Conservation (phyloP, 2,329 filamentous ascomycete species). For the Diaporthe longicolla region DNA sequence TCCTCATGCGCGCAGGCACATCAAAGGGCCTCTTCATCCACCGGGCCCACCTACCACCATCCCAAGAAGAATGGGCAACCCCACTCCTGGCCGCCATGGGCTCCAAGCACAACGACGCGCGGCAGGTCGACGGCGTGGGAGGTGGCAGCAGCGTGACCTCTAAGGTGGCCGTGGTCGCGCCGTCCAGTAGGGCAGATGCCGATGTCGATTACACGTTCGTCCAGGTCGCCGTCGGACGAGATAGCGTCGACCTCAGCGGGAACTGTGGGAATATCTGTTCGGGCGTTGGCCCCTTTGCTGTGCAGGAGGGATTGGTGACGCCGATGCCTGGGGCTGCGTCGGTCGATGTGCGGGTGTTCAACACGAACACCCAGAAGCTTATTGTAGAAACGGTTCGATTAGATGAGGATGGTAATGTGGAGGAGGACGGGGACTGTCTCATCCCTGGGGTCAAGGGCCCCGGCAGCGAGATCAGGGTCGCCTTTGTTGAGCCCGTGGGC, state of each 20-base stretch:
- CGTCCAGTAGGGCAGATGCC: not conserved
- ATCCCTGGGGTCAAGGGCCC: not conserved
- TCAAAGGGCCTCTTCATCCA: conserved; percentile 6
- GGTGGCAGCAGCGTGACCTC: not conserved
- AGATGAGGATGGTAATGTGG: not conserved
- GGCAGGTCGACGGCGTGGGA: not conserved
- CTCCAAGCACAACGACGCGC: not conserved
- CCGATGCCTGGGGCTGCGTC: not conserved
- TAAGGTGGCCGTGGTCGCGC: conserved; percentile 1
- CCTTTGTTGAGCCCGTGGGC: not conserved
- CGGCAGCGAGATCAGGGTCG: not conserved
- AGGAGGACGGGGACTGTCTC: not conserved
- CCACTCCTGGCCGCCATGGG: conserved; percentile 6
- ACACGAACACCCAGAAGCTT: not conserved
- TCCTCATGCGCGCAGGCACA: conserved; percentile 9
- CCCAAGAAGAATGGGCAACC: not conserved
- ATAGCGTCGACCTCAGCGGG: not conserved
- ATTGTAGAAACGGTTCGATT: not conserved
- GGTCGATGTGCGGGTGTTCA: not conserved
- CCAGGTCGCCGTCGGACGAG: not conserved
- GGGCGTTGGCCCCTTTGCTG: conserved; percentile 4
- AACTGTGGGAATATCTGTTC: conserved; percentile 1
- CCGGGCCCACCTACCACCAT: not conserved
- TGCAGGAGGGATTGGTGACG: not conserved
- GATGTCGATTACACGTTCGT: conserved; percentile 9